Conservation (phyloP, 805 yeast genomes). For the Tetrapisispora namnaoensis region DNA sequence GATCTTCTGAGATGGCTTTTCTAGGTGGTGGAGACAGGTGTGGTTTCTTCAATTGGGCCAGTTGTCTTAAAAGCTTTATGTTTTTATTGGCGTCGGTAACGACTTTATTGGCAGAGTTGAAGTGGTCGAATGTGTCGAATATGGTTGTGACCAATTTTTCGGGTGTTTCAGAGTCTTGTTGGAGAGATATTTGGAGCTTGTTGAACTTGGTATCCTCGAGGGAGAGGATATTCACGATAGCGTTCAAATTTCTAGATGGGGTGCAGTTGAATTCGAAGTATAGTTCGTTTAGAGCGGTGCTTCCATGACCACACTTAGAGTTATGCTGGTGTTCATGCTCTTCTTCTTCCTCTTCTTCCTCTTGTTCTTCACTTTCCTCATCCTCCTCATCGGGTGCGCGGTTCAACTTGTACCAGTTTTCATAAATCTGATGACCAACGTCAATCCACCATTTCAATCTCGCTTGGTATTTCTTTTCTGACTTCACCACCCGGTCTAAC, state of each 20-base stretch:
- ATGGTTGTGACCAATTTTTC: not conserved
- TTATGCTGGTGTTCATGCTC: slow-evolving; percentile 5
- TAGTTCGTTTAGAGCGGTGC: slow-evolving; percentile 2
- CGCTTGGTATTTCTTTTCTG: slow-evolving; percentile 7
- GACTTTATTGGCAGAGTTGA: not conserved
- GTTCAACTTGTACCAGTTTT: slow-evolving; percentile 10
- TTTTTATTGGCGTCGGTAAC: not conserved
- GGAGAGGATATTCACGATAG: not conserved
- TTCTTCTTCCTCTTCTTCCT: slow-evolving; percentile 3
- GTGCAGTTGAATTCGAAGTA: slow-evolving; percentile 16
- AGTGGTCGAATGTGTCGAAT: not conserved
- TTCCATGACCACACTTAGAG: slow-evolving; percentile 9
- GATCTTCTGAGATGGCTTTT: not conserved
- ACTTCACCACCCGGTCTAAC: slow-evolving; percentile 12
- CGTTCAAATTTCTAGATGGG: not conserved
- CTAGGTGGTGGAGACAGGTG: not conserved
- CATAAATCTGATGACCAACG: slow-evolving; percentile 10
- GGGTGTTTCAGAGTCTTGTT: not conserved
- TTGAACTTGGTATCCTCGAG: not conserved
- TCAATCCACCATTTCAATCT: slow-evolving; percentile 21
- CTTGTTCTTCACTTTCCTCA: slow-evolving; percentile 5
- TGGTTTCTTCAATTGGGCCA: not conserved
- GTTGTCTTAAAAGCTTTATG: not conserved
- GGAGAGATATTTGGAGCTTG: not conserved
- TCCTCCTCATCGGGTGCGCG: slow-evolving; percentile 12